Conservation (phyloP, 805 yeast genomes). For the Kluyveromyces dobzhanskii region DNA sequence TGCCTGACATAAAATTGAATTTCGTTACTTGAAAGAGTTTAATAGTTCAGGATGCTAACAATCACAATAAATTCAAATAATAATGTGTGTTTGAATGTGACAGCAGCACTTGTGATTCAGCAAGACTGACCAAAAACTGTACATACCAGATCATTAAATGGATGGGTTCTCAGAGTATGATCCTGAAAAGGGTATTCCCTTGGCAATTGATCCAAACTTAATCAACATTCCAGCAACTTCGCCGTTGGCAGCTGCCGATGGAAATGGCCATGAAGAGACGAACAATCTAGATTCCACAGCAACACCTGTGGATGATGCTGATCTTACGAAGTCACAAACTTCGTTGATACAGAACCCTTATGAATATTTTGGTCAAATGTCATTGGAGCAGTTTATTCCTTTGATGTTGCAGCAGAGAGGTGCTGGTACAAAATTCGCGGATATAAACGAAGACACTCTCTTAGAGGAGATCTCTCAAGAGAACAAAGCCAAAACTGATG, state of each 20-base stretch:
- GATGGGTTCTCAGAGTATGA: neutral
- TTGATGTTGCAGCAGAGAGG: slow-evolving; percentile 48
- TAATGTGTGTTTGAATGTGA: too few relatives aligned
- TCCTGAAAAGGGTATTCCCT: slow-evolving; percentile 16
- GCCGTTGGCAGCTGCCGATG: neutral
- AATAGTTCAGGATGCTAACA: too few relatives aligned
- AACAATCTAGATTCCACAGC: slow-evolving; percentile 1
- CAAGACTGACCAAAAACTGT: too few relatives aligned
- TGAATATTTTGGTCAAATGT: slow-evolving; percentile 29
- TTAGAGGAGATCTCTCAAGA: slow-evolving; percentile 33
- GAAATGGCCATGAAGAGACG: slow-evolving; percentile 5
- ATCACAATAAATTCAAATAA: too few relatives aligned
- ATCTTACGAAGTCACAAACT: slow-evolving; percentile 2
- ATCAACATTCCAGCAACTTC: slow-evolving; percentile 9
- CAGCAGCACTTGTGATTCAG: too few relatives aligned
- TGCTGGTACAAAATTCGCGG: slow-evolving; percentile 36
- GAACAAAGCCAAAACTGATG: neutral
- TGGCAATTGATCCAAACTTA: slow-evolving; percentile 29
- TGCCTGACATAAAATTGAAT: too few relatives aligned
- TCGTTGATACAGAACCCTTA: slow-evolving; percentile 25
- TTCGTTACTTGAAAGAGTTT: too few relatives aligned
- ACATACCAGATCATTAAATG: neutral
- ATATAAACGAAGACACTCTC: slow-evolving; percentile 46
- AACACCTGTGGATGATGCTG: slow-evolving; percentile 4
- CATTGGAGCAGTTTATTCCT: slow-evolving; percentile 49